Base-by-base conservation (phyloP, 345 rosid species). In the Carallia pectinifolia region DNA sequence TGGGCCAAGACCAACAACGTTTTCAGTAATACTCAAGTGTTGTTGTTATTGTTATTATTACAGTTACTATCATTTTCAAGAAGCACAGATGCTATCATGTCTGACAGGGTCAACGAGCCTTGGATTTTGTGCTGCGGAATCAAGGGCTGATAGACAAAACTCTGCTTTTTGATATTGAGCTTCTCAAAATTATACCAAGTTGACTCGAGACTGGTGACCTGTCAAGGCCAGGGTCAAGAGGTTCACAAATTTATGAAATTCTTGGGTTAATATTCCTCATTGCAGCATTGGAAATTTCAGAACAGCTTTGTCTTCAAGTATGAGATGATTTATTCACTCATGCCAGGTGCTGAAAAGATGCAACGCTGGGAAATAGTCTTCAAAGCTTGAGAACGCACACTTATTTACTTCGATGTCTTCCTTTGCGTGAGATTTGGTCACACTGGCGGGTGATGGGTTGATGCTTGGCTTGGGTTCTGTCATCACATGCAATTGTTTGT, bases 81-180 rank as follows among this genome's bases (percentile, higher is more conserved):
- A 1, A 27, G 47, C 64, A 61, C 34, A 38, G 16, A 66, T 47
- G 27, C 33, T 17, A 53, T 8, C 2, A 44, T 71, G 23, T 68
- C 78, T 66, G 12, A 50, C 89, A 93, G 97, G 98, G 97, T 37
- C 98, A 94, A 82, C 82, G 98, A 66, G 98, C 97, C 16, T 82
- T 91, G 75, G 95, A 88, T 81, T 94, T 94, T 88, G 97, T 94
- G 75, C 84, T 94, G 82, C 85, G 75, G 85, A 94, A 91, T 86
- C 97, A 88, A 84, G 97, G 96, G 71, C 82, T 91, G 77, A 91
- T 94, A 74, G 97, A 90, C 83, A 94, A 94, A 88, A 91, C 97
- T 54, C 85, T 91, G 69, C 86, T 91, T 61, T 94, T 94, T 77
- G 97, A 94, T 76, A 89, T 90, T 7, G 97, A 94, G 80, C 98